Percentiles rank a stretch among this genome's conserved stretches.
Evolutionary conservation across 2,329 filamentous ascomycete genomes (phyloP).

Genomic region (Alternaria triticina): DNA sequence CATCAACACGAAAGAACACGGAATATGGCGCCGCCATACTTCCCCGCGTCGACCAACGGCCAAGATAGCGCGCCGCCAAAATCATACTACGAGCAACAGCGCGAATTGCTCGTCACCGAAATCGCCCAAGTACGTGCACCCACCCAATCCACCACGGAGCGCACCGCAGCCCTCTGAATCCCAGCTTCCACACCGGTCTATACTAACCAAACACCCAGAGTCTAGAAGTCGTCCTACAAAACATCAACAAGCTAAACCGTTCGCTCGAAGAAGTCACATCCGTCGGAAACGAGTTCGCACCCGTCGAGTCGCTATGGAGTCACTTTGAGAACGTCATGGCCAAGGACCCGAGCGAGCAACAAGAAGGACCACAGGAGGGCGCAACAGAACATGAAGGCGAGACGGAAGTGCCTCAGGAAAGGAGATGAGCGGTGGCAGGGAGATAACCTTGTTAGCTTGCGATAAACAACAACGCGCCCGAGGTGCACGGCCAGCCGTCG

Average conservation of each 20-base stretch:
- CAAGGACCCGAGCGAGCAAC: constrained; percentile 61
- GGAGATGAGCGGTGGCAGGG: constrained; percentile 17
- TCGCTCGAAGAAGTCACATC: constrained; percentile 90
- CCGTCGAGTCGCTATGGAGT: constrained; percentile 94
- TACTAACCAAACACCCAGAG: constrained; percentile 49
- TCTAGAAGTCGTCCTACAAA: constrained; percentile 89
- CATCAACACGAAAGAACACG: background rate
- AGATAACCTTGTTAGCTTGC: background rate
- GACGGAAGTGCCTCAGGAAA: constrained; percentile 28
- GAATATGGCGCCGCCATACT: constrained; percentile 29
- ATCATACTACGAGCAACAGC: constrained; percentile 77
- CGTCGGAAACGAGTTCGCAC: constrained; percentile 96
- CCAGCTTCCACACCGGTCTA: constrained; percentile 1
- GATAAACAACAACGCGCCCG: background rate
- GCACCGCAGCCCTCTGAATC: constrained; percentile 42
- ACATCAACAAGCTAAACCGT: constrained; percentile 94
- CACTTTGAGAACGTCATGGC: constrained; percentile 97
- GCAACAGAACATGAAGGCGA: constrained; percentile 31
- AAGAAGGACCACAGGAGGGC: constrained; percentile 29
- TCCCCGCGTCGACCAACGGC: constrained; percentile 26
- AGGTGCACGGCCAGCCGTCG: constrained; percentile 2
- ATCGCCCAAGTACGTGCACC: constrained; percentile 67
- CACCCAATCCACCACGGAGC: constrained; percentile 30
- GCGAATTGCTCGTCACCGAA: constrained; percentile 72
- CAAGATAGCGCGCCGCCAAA: constrained; percentile 25